These are phyloP conservation scores for Clonostachys byssicola DNA, from an alignment of 2,329 filamentous ascomycete genomes.

Conservation along the genomic window DNA sequence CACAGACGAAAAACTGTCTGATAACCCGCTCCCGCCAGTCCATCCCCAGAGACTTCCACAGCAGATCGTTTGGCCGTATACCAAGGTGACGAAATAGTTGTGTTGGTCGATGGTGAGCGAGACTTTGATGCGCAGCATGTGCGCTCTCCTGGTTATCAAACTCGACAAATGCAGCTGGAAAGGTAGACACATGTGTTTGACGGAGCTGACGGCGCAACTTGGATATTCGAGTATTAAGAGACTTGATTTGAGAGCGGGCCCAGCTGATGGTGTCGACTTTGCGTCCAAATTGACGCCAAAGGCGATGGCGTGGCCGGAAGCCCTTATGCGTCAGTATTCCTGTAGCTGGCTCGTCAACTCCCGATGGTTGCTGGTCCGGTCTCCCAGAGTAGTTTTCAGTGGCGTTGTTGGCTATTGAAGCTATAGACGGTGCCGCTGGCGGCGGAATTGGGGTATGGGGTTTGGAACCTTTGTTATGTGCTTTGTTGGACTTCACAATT, in stretches of 20 bases:
- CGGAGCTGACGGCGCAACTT: conserved; percentile 53
- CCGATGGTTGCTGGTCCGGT: conserved; percentile 2
- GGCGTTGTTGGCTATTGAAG: too few species aligned
- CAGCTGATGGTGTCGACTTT: conserved; percentile 95
- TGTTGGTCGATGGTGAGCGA: conserved; percentile 81
- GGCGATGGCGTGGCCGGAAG: conserved; percentile 69
- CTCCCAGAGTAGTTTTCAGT: too few species aligned
- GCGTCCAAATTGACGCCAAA: conserved; percentile 67
- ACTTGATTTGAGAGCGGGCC: conserved; percentile 55
- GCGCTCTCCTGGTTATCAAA: conserved; percentile 80
- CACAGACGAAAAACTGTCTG: conserved; percentile 62
- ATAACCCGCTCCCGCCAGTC: conserved; percentile 82
- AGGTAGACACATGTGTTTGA: conserved; percentile 24
- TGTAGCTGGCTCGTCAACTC: conserved; percentile 49
- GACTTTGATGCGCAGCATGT: conserved; percentile 78
- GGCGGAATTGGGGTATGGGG: conserved; percentile 12
- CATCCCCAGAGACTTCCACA: conserved; percentile 82
- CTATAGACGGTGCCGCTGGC: too few species aligned
- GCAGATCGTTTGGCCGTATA: conserved; percentile 74
- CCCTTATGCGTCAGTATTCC: conserved; percentile 72
- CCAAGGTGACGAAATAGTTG: conserved; percentile 87
- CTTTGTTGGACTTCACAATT: conserved; percentile 72
- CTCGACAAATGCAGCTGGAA: conserved; percentile 84
- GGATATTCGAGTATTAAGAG: conserved; percentile 32
- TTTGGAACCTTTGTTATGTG: conserved; percentile 51